Evolutionary conservation across 805 yeast species (phyloP), one percentile per base, ranked within the genome.

Genomic region (Wickerhamiella hasegawae): DNA sequence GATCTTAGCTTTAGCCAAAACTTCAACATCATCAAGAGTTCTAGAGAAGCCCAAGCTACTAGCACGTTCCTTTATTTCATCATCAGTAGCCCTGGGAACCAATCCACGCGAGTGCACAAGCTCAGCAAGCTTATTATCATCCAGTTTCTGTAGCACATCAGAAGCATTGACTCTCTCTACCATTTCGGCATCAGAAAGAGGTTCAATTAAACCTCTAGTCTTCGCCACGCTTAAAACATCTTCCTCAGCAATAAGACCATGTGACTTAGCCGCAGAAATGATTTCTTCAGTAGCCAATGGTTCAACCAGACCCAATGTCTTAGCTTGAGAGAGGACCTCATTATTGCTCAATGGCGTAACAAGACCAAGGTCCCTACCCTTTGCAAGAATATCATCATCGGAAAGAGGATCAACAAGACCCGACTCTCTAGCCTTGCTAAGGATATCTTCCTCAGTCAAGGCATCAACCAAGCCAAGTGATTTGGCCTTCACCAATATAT

Each of bases 11-110:
- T 34, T 12, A 37, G 15, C 52, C 53, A 23, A 32, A 41, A 14
- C 31, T 32, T 36, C 36, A 17, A 23, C 36, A 9, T 33, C 35
- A 9, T 11, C 11, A 3, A 23, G 29, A 2, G 32, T 32, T 20
- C 36, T 37, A 2, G 45, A 43, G n/a, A 53, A 39, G 3, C 52
- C 45, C 5, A 44, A 29, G 1, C 30, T 39, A 5, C 39, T 36
- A 45, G 57, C 58, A 26, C 45, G 47, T 14, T 40, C 20, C 3
- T 12, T 18, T 4, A 44, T 27, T 10, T 38, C 42, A 48, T 80
- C 90, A 4, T 79, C 85, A 6, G 62, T 48, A 19, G 10, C 14
- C 5, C n/a, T 26, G 6, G 6, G 10, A 21, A 21, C 24, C 24
- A 21, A 11, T n/a, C n/a, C n/a, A n/a, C n/a, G n/a, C n/a, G n/a